phyloP scores from a whole-genome alignment of 2,329 filamentous ascomycete species.

The Lasiodiplodia gonubiensis region DNA sequence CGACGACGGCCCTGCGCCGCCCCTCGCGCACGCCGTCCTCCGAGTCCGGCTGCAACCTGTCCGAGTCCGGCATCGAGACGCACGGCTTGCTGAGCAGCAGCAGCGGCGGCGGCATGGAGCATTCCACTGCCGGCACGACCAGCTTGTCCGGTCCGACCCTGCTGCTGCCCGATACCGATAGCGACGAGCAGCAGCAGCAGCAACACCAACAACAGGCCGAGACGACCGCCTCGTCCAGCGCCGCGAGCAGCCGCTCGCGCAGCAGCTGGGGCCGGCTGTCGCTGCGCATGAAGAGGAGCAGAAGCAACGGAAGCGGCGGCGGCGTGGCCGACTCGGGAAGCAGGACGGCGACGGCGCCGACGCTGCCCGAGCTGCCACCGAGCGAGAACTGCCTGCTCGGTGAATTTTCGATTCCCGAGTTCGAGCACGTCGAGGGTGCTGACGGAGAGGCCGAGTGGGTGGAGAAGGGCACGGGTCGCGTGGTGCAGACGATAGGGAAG shows the following conservation, averaged over 20 bases:
- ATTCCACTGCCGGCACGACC: neutral
- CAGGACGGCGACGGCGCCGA: neutral
- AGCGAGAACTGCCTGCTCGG: neutral
- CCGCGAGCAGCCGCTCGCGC: neutral
- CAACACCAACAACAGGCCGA: neutral
- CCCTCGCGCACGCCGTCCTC: neutral
- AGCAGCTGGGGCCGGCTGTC: no score
- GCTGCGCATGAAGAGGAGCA: neutral
- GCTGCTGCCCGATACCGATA: neutral
- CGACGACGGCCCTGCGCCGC: neutral
- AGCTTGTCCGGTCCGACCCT: neutral
- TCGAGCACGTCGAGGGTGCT: neutral
- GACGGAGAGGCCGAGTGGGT: neutral
- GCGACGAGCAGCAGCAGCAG: neutral
- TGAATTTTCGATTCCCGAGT: neutral
- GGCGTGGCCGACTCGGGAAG: neutral
- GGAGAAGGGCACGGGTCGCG: neutral
- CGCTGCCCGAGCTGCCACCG: neutral
- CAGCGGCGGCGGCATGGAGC: neutral
- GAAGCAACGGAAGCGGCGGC: neutral
- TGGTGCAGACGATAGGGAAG: neutral
- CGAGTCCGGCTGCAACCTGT: constrained; percentile 13
- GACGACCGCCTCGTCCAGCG: neutral
- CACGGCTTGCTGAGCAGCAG: neutral
- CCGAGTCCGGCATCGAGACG: neutral